Percentiles rank a stretch among this genome's conserved stretches.
Evolutionary conservation across 73 alveolate genomes (phyloP).

Genomic region (Breviolum minutum): DNA sequence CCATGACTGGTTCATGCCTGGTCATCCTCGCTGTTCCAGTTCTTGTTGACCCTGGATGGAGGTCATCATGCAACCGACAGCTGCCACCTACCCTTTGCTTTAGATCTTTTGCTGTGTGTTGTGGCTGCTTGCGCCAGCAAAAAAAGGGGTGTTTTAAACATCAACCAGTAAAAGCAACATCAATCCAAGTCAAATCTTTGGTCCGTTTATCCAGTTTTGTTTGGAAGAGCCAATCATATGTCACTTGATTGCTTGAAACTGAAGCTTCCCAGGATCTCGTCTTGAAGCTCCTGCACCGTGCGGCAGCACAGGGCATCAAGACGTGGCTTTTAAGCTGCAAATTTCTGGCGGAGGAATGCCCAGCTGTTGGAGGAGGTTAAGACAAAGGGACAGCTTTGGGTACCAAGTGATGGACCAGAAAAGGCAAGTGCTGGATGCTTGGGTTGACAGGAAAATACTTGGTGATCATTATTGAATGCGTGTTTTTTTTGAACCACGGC

Average conservation of each 20-base stretch:
- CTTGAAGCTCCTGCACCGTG: neutral
- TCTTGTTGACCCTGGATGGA: neutral
- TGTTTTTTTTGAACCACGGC: no score
- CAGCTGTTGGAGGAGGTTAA: slow-evolving; percentile 5
- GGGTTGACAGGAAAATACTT: no score
- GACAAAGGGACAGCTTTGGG: slow-evolving; percentile 16
- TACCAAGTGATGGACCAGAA: neutral
- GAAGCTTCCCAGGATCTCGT: neutral
- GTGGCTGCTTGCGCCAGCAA: neutral
- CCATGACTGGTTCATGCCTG: no score
- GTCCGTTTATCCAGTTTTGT: no score
- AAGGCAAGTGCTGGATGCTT: no score
- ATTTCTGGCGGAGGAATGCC: neutral
- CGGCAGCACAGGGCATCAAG: slow-evolving; percentile 9
- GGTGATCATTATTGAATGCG: no score
- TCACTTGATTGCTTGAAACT: no score
- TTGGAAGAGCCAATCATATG: no score
- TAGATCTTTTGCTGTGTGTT: neutral
- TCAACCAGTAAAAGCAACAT: no score
- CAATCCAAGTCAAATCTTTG: no score
- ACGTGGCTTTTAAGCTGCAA: slow-evolving; percentile 2
- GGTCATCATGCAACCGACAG: slow-evolving; percentile 26
- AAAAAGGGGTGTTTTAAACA: neutral
- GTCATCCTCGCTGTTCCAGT: no score
- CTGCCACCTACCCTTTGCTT: neutral